Conservation (phyloP, 208 protist genomes). For the Acanthamoeba triangularis region DNA sequence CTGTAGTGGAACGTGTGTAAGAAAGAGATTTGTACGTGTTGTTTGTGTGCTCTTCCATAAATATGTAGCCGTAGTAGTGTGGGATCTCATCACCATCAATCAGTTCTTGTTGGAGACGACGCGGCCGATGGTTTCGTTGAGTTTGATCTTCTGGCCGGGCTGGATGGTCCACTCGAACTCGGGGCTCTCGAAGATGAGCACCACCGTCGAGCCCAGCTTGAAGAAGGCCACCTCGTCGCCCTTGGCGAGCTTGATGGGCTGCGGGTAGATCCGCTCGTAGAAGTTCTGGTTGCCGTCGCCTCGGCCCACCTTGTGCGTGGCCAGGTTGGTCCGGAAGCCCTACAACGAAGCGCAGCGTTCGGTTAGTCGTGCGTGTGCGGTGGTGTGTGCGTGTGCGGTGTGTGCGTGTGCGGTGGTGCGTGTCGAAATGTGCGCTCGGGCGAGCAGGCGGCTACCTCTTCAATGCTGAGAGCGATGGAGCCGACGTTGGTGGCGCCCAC, state of each 20-base stretch:
- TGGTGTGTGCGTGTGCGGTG: background rate
- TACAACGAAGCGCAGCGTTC: too few relatives aligned
- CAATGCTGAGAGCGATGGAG: slow-evolving; percentile 88
- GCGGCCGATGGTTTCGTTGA: slow-evolving; percentile 51
- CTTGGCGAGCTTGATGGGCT: background rate
- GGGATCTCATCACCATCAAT: too few relatives aligned
- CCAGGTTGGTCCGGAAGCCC: slow-evolving; percentile 47
- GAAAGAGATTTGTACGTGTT: too few relatives aligned
- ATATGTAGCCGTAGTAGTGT: too few relatives aligned
- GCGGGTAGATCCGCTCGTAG: background rate
- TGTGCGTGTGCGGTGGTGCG: background rate
- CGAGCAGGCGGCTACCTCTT: slow-evolving; percentile 45
- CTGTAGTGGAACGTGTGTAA: too few relatives aligned
- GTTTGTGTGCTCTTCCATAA: too few relatives aligned
- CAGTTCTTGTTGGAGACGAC: too few relatives aligned
- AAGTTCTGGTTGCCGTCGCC: slow-evolving; percentile 22
- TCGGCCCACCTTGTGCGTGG: slow-evolving; percentile 44
- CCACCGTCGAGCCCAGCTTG: slow-evolving; percentile 90
- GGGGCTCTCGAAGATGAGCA: slow-evolving; percentile 90
- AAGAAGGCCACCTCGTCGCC: slow-evolving; percentile 82
- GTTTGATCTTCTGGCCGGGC: slow-evolving; percentile 25
- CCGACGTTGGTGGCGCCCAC: slow-evolving; percentile 91
- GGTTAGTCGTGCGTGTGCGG: background rate
- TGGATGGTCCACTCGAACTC: slow-evolving; percentile 67
- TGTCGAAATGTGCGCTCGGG: too few relatives aligned